Percentiles rank a stretch among this genome's conserved stretches.
phyloP scores from a whole-genome alignment of 2,329 filamentous ascomycete genomes.

The Cladophialophora exuberans region DNA sequence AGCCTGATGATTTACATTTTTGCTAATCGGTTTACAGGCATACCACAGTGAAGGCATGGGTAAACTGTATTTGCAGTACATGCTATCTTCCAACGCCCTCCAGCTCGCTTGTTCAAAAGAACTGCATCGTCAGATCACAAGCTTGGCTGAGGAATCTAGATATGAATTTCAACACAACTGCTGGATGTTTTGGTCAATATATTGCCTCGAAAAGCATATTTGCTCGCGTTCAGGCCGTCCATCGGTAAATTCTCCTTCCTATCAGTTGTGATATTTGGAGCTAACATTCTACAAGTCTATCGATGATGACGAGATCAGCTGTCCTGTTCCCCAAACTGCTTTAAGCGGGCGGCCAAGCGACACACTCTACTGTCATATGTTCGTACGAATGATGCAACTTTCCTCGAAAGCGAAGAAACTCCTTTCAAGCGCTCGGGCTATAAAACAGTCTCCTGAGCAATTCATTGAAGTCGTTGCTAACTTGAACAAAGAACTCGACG shows the following conservation, averaged over 20 bases:
- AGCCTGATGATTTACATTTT: too few relatives aligned
- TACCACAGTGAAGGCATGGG: slow-evolving; percentile 18
- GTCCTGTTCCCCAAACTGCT: neutral
- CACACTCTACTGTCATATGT: slow-evolving; percentile 15
- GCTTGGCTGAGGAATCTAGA: slow-evolving; percentile 9
- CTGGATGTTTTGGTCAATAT: slow-evolving; percentile 21
- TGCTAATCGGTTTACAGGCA: too few relatives aligned
- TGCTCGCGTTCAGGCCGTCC: slow-evolving; percentile 16
- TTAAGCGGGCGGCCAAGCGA: neutral
- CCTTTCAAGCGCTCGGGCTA: slow-evolving; percentile 9
- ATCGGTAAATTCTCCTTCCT: slow-evolving; percentile 6
- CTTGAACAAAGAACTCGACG: slow-evolving; percentile 6
- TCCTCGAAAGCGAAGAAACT: slow-evolving; percentile 10
- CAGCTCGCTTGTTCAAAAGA: slow-evolving; percentile 19
- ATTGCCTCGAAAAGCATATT: slow-evolving; percentile 23
- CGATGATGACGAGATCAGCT: slow-evolving; percentile 19
- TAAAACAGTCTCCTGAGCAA: slow-evolving; percentile 2
- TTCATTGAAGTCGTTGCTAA: slow-evolving; percentile 5
- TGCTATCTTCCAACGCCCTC: slow-evolving; percentile 12
- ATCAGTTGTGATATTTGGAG: neutral
- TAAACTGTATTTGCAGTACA: slow-evolving; percentile 12
- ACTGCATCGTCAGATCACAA: slow-evolving; percentile 13
- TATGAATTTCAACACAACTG: slow-evolving; percentile 12
- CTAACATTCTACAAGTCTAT: slow-evolving; percentile 2
- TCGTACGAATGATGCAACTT: slow-evolving; percentile 16